Base-by-base conservation (phyloP, 2,329 filamentous ascomycete species). In the Nemania diffusa region DNA sequence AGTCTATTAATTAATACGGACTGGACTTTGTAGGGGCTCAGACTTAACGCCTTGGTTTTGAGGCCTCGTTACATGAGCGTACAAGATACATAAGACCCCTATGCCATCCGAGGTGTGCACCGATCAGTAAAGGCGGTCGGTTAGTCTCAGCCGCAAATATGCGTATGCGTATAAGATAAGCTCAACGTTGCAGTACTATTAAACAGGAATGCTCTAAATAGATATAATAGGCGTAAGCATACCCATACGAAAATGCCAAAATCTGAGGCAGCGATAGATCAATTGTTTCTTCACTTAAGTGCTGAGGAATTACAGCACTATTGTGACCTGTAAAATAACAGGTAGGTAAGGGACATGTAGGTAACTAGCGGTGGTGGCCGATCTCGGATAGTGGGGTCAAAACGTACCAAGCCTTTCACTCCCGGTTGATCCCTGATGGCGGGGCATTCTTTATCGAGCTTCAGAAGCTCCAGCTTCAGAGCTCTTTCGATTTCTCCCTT, bases 341-440 rank as follows among this genome's bases (percentile, higher is more conserved):
- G n/a, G n/a, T n/a, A n/a, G n/a, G n/a, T n/a, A n/a, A n/a, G n/a
- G n/a, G n/a, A n/a, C n/a, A n/a, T n/a, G n/a, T n/a, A n/a, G n/a
- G n/a, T n/a, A n/a, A n/a, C n/a, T n/a, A n/a, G n/a, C n/a, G n/a
- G n/a, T n/a, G n/a, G 32, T 15, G 57, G 68, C 71, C 71, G 71
- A 73, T 69, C 34, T 73, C 71, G 71, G 71, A 73, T 70, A 62
- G 71, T 69, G 71, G 71, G 71, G 71, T 61, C n/a, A n/a, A 61
- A 57, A 70, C 44, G 17, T 50, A 51, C 66, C 62, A 37, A 64
- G 62, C 42, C 62, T n/a, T 58, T 20, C 61, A 20, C n/a, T 64
- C 9, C 62, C 34, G 37, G 40, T 56, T 22, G 51, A 64, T 60
- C 57, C n/a, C n/a, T n/a, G n/a, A 44, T 44, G 40, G 62, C 64